Evolutionary conservation across 805 yeast species (phyloP).

Genomic region (Ogataea paraovalis): DNA sequence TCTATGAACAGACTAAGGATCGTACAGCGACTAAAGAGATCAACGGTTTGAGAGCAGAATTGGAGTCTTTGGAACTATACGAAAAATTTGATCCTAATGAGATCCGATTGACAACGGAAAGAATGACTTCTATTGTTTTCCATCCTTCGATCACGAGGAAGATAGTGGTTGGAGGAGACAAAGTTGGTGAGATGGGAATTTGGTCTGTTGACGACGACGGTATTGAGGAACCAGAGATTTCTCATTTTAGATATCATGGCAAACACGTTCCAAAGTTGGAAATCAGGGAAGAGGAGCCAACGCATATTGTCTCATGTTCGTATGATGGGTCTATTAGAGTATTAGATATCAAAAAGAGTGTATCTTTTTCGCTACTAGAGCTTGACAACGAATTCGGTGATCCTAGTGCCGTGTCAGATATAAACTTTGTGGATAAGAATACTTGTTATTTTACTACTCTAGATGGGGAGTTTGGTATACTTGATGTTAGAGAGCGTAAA

Average conservation of each 20-base stretch:
- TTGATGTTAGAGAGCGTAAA: conserved; percentile 53
- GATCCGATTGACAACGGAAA: conserved; percentile 62
- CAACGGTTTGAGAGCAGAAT: conserved; percentile 46
- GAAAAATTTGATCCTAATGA: conserved; percentile 63
- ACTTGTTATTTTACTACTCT: conserved; percentile 71
- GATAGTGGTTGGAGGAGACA: conserved; percentile 82
- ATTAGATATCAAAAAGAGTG: conserved; percentile 60
- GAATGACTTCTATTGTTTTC: conserved; percentile 70
- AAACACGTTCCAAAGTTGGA: conserved; percentile 55
- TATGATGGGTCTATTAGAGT: conserved; percentile 85
- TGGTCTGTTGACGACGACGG: conserved; percentile 66
- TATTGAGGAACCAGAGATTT: conserved; percentile 46
- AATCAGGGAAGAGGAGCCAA: conserved; percentile 48
- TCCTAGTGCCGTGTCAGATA: conserved; percentile 71
- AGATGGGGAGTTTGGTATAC: conserved; percentile 71
- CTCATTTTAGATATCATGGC: conserved; percentile 71
- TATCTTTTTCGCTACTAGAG: conserved; percentile 59
- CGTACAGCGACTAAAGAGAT: conserved; percentile 38
- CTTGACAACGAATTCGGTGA: conserved; percentile 50
- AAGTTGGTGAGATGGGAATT: conserved; percentile 78
- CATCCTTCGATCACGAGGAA: conserved; percentile 69
- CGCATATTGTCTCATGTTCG: conserved; percentile 62
- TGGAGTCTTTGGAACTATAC: conserved; percentile 48
- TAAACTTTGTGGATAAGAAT: conserved; percentile 54
- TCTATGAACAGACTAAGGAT: conserved; percentile 49